These are phyloP conservation scores for Carex scoparia DNA, from an alignment of 176 grass and related monocot genomes.

Conservation along the genomic window DNA sequence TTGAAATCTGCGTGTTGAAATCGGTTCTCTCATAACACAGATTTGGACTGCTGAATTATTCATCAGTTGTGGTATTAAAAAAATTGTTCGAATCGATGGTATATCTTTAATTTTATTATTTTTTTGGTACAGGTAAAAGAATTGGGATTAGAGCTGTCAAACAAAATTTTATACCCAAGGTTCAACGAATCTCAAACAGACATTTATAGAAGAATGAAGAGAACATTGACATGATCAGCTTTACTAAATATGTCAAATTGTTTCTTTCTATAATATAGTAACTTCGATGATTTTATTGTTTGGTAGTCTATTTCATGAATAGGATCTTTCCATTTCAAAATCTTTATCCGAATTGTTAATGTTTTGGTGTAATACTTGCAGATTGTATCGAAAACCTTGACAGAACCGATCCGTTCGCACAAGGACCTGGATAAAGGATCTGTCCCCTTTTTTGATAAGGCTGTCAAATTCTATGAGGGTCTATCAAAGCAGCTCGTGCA, in stretches of 20 bases:
- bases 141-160: background rate
- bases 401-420: constrained; percentile 89
- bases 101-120: too few species aligned
- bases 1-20: too few species aligned
- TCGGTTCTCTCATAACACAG: too few species aligned
- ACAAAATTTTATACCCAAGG: background rate
- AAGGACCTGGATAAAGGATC: constrained; percentile 85
- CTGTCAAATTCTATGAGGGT: constrained; percentile 77
- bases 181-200: background rate
- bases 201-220: constrained; percentile 10
- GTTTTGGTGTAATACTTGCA: constrained; percentile 39
- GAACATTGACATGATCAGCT: background rate
- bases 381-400: constrained; percentile 75
- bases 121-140: too few species aligned
- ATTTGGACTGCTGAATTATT: too few species aligned
- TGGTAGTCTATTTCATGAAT: constrained; percentile 12
- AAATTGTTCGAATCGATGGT: too few species aligned
- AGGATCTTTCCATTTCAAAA: constrained; percentile 4
- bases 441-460: constrained; percentile 60
- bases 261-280: background rate
- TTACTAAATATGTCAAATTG: background rate
- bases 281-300: background rate
- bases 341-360: constrained; percentile 6
- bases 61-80: too few species aligned
- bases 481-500: constrained; percentile 84